Evolutionary conservation across 805 yeast genomes (phyloP).

Genomic region (Metschnikowia continentalis): DNA sequence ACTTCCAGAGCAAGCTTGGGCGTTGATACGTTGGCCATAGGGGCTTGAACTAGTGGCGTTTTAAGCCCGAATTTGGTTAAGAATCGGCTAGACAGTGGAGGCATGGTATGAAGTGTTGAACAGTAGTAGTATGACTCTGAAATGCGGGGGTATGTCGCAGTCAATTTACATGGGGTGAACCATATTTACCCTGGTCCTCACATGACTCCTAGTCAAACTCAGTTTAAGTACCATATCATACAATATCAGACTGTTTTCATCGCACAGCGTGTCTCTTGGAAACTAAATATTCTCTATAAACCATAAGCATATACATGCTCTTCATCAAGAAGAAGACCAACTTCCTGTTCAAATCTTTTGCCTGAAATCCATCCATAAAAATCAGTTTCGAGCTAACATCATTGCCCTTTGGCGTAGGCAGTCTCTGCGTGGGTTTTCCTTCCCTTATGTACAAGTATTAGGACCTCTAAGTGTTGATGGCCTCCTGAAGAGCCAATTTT

Average conservation of each 20-base stretch:
- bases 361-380: background rate
- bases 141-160: conserved; percentile 1
- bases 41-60: conserved; percentile 50
- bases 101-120: background rate
- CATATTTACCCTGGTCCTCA: background rate
- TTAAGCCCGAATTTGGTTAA: conserved; percentile 24
- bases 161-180: background rate
- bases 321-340: background rate
- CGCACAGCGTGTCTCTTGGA: background rate
- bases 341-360: background rate
- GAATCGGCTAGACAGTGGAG: background rate
- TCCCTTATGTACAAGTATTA: conserved; percentile 2
- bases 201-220: background rate
- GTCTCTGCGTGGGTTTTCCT: background rate
- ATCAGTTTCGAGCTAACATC: background rate
- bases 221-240: background rate
- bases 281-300: background rate
- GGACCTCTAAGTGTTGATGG: conserved; percentile 37
- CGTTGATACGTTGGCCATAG: conserved; percentile 58
- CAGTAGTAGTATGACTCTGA: background rate
- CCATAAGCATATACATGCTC: background rate
- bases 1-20: conserved; percentile 42
- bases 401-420: background rate
- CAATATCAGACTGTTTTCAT: background rate
- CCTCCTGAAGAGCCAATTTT: conserved; percentile 68